phyloP scores from a whole-genome alignment of 1,139 yeast species.

The Blastobotrys elegans region DNA sequence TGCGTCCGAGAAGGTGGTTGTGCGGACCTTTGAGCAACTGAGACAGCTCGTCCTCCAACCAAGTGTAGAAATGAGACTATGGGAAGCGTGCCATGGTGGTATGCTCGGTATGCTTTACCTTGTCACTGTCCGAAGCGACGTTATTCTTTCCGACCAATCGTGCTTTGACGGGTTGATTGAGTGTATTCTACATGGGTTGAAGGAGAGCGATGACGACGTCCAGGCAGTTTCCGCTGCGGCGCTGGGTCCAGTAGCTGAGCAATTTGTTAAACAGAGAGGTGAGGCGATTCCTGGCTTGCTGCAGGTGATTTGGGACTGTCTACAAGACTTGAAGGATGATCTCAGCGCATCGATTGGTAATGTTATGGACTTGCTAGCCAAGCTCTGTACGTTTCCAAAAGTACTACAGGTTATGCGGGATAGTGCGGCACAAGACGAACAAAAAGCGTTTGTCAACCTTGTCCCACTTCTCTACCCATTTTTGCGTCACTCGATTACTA shows the following conservation, averaged over 20 bases:
- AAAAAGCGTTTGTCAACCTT: constrained; percentile 59
- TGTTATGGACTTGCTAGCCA: constrained; percentile 90
- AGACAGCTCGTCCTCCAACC: constrained; percentile 66
- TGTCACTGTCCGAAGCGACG: constrained; percentile 83
- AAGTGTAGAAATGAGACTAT: constrained; percentile 43
- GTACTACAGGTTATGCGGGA: constrained; percentile 62
- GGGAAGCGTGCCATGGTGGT: constrained; percentile 99
- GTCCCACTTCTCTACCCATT: constrained; percentile 95
- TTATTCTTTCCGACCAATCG: constrained; percentile 46
- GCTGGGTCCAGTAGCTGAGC: constrained; percentile 79
- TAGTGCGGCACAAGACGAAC: constrained; percentile 43
- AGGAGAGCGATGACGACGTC: constrained; percentile 88
- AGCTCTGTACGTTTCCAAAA: constrained; percentile 74
- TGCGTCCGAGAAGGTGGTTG: constrained; percentile 50
- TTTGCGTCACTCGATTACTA: constrained; percentile 86
- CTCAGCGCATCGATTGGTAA: constrained; percentile 92
- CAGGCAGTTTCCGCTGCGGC: constrained; percentile 97
- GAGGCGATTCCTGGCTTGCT: constrained; percentile 60
- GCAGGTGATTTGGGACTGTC: constrained; percentile 81
- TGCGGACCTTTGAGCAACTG: constrained; percentile 60
- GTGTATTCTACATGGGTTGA: constrained; percentile 83
- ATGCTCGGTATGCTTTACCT: constrained; percentile 89
- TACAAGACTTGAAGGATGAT: constrained; percentile 82
- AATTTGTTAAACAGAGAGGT: constrained; percentile 65
- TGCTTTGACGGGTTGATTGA: constrained; percentile 63